Base-by-base conservation (phyloP, 2,329 filamentous ascomycete genomes). In the Aspergillus phoenicis region DNA sequence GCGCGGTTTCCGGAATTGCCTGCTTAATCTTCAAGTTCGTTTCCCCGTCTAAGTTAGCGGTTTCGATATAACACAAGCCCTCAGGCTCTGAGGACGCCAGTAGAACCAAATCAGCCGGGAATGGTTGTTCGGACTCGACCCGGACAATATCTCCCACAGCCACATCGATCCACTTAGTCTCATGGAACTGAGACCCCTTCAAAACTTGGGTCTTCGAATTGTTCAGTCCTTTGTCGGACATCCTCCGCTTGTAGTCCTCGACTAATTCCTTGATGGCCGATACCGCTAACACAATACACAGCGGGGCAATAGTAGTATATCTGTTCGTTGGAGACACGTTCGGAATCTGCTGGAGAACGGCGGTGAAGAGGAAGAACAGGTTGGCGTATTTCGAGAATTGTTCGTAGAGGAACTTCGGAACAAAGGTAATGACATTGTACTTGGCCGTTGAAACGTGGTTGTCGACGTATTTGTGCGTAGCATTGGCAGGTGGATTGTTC, bases 371-470 rank as follows among this genome's bases (percentile, higher is more conserved):
- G 90, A 99, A 99, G 83, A 99, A 99, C 73, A 99, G 80, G 79
- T 99, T 99, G 82, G 95, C 95, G 78, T 97, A 97, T 82, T 97
- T 99, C 63, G 93, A 97, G 80, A 99, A 99, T 76, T 99, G 95
- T 77, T 99, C 95, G 76, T 94, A 93, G 59, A 99, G 83, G 79
- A 99, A 99, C 78, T 99, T 99, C 54, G 95, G 95, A 17, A 98
- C 75, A 77, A 99, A 99, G 20, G 93, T 97, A 58, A 91, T 84
- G 72, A 92, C 71, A 76, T 98, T 99, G 85, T 99, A 99, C 79
- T 99, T 99, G 65, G 95, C 90, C 5, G 95, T 99, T 45, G 94
- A 98, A 64, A 99, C 90, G 77, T 98, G 93, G 75, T 99, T 99
- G 84, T 96, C 91, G 74, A 93, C 86, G 77, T 95, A 98, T 77